phyloP scores from a whole-genome alignment of 352 stramenopile species.

The Bremia lactucae region DNA sequence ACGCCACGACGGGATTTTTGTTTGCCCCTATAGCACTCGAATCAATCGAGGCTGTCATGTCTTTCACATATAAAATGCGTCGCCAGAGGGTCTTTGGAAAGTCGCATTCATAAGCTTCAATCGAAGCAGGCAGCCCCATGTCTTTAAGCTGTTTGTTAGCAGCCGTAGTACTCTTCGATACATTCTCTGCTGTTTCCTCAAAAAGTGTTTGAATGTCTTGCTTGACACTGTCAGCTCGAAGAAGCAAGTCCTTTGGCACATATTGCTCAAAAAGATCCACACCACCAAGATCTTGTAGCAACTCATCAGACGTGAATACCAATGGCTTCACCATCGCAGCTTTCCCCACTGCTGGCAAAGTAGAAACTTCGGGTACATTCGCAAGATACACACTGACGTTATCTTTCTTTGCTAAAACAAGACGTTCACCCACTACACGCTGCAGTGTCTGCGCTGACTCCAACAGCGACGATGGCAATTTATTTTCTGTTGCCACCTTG shows the following conservation, averaged over 20 bases:
- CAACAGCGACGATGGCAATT: conserved; percentile 41
- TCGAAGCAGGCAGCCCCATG: conserved; percentile 61
- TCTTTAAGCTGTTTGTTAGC: conserved; percentile 39
- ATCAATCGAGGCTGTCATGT: conserved; percentile 7
- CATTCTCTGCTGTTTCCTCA: conserved; percentile 25
- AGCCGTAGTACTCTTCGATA: conserved; percentile 37
- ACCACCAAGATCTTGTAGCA: conserved; percentile 39
- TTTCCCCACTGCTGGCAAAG: conserved; percentile 47
- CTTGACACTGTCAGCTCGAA: conserved; percentile 35
- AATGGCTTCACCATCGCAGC: conserved; percentile 59
- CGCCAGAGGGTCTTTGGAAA: conserved; percentile 46
- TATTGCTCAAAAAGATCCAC: conserved; percentile 65
- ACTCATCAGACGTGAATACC: conserved; percentile 32
- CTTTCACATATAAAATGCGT: conserved; percentile 42
- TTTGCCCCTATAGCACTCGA: conserved; percentile 14
- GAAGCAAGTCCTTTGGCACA: conserved; percentile 42
- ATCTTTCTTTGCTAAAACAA: conserved; percentile 57
- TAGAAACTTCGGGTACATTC: conserved; percentile 47
- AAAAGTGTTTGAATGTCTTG: conserved; percentile 41
- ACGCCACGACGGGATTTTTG: conserved; percentile 22
- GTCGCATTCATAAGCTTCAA: conserved; percentile 67
- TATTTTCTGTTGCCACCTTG: conserved; percentile 50
- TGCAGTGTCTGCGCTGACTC: conserved; percentile 49
- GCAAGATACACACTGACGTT: conserved; percentile 78
- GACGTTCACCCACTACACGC: conserved; percentile 40